These are phyloP conservation scores for Geranium brycei DNA, from an alignment of 345 rosid species.

Conservation along the genomic window DNA sequence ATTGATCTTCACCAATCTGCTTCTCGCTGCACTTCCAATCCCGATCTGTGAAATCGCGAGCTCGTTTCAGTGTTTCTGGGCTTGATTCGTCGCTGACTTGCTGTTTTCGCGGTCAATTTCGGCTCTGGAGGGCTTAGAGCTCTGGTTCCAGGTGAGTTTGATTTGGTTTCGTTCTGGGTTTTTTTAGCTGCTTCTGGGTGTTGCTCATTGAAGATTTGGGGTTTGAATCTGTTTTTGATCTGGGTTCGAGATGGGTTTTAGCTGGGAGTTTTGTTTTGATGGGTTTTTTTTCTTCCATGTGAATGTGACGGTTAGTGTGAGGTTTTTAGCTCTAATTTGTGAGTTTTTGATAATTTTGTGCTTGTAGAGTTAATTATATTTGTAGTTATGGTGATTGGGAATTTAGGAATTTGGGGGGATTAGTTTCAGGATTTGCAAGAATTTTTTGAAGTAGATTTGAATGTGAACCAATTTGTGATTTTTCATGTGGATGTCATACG, in stretches of 20 bases:
- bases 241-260: not conserved
- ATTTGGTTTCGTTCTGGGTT: not conserved
- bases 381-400: too few species aligned
- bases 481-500: too few species aligned
- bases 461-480: not conserved
- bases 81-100: not conserved
- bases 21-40: not conserved
- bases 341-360: too few species aligned
- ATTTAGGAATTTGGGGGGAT: not conserved
- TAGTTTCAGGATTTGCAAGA: not conserved
- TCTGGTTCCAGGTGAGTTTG: not conserved
- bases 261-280: too few species aligned
- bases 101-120: too few species aligned
- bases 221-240: not conserved
- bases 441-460: conserved; percentile 8
- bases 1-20: not conserved
- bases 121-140: too few species aligned
- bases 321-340: too few species aligned
- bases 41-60: conserved; percentile 9
- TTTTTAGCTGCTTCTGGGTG: not conserved
- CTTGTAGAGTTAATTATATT: too few species aligned
- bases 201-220: not conserved
- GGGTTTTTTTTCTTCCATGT: too few species aligned
- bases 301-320: too few species aligned
- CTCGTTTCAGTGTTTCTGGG: conserved; percentile 1